Evolutionary conservation across 164 flowering plant species (phyloP).

Genomic region (Taxillus chinensis): DNA sequence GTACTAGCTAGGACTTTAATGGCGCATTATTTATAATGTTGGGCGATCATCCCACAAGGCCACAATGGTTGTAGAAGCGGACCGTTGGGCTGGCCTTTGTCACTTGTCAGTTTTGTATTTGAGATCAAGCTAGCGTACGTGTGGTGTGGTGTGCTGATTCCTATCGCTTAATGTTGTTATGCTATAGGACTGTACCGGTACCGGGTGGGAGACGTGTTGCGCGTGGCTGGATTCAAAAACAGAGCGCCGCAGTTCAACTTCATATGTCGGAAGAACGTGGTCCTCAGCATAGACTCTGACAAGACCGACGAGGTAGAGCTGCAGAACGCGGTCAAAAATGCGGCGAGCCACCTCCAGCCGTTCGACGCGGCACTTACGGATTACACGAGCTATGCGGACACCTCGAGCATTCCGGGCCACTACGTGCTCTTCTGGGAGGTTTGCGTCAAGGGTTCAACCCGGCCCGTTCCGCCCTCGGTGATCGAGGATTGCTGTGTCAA

Average conservation of each 20-base stretch:
- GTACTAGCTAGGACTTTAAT: too few species aligned
- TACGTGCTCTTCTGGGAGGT: constrained; percentile 95
- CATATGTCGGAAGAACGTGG: constrained; percentile 86
- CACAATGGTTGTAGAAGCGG: too few species aligned
- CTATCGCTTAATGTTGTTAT: too few species aligned
- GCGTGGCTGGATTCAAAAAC: constrained; percentile 95
- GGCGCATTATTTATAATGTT: too few species aligned
- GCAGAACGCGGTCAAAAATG: constrained; percentile 73
- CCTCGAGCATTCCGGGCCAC: constrained; percentile 69
- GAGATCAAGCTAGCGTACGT: too few species aligned
- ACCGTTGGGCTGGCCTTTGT: too few species aligned
- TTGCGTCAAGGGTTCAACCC: constrained; percentile 33
- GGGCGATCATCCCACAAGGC: too few species aligned
- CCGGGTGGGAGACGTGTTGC: constrained; percentile 83
- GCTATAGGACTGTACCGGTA: constrained; percentile 72
- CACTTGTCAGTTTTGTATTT: too few species aligned
- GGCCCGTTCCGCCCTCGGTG: constrained; percentile 70
- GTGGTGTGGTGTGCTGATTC: too few species aligned
- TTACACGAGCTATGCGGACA: constrained; percentile 90
- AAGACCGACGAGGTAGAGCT: constrained; percentile 97
- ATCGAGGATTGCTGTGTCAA: constrained; percentile 83
- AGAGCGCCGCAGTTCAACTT: constrained; percentile 94
- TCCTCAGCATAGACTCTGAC: constrained; percentile 81
- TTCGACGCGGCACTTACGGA: constrained; percentile 62
- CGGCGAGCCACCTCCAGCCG: constrained; percentile 54